Evolutionary conservation across 805 yeast species (phyloP).

Genomic region (Cyberlindnera lachancei): DNA sequence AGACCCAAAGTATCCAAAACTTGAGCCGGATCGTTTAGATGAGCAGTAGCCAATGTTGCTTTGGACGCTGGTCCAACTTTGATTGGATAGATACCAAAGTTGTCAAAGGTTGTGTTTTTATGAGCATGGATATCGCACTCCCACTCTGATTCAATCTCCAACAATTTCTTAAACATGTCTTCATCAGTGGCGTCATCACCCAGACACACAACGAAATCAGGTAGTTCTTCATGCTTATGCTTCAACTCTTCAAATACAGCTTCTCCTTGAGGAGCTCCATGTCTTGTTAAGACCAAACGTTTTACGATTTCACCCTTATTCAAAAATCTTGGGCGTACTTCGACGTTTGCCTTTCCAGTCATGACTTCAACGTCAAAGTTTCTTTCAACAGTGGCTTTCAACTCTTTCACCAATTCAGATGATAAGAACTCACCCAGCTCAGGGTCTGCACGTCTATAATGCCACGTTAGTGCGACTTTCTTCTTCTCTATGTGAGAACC

Average conservation of each 20-base stretch:
- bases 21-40: constrained; percentile 74
- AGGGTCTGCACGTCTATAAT: constrained; percentile 90
- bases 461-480: constrained; percentile 96
- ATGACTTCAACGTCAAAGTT: constrained; percentile 86
- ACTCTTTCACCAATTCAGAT: constrained; percentile 54
- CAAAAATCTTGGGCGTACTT: constrained; percentile 91
- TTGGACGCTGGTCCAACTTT: constrained; percentile 92
- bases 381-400: constrained; percentile 50
- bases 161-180: constrained; percentile 86
- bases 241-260: constrained; percentile 26
- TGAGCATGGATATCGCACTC: constrained; percentile 20
- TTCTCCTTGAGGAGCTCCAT: constrained; percentile 45
- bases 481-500: constrained; percentile 83
- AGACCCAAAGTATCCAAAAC: constrained; percentile 80
- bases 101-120: constrained; percentile 28
- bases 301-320: constrained; percentile 96
- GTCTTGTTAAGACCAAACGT: constrained; percentile 58
- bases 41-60: constrained; percentile 77
- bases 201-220: constrained; percentile 81
- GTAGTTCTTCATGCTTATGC: constrained; percentile 38
- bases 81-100: constrained; percentile 70
- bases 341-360: constrained; percentile 96
- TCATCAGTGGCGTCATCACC: constrained; percentile 98
- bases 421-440: constrained; percentile 89
- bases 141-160: constrained; percentile 54